A percentile compares a stretch with the other conserved stretches of the same genome.
Evolutionary conservation across 208 protist species (phyloP).

Genomic region (Angomonas ambiguus): DNA sequence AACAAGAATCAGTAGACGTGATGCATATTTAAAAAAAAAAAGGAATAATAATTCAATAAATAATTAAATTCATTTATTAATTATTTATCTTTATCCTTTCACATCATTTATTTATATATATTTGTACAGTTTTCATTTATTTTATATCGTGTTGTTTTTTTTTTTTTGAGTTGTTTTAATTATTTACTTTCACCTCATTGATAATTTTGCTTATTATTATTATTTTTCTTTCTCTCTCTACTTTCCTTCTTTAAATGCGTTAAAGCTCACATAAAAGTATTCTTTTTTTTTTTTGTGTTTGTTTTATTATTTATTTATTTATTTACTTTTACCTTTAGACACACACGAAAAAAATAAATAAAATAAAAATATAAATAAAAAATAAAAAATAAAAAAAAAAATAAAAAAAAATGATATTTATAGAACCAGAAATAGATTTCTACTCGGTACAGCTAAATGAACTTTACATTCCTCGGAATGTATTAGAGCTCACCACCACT

Average conservation of each 20-base stretch:
- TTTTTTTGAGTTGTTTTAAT: constrained; percentile 7
- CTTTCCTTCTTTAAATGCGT: background rate
- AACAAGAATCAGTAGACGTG: no score
- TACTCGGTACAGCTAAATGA: background rate
- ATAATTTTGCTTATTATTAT: background rate
- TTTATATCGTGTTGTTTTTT: background rate
- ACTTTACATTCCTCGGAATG: background rate
- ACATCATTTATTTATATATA: constrained; percentile 9
- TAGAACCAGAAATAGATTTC: background rate
- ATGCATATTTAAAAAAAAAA: constrained; percentile 4
- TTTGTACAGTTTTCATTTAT: constrained; percentile 6
- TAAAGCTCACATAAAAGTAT: background rate
- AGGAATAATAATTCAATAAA: background rate
- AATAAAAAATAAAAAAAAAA: no score
- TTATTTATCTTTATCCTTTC: constrained; percentile 1
- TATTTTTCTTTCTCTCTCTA: background rate
- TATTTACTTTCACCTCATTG: constrained; percentile 2
- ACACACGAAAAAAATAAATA: no score
- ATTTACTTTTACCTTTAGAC: background rate
- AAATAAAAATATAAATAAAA: background rate
- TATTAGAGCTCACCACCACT: background rate
- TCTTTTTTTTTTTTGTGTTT: background rate
- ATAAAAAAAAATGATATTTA: constrained; percentile 1
- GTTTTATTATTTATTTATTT: background rate
- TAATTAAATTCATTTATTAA: background rate